Evolutionary conservation across 192 early-diverging fungal species (phyloP).

Genomic region (Diversispora eburnea): DNA sequence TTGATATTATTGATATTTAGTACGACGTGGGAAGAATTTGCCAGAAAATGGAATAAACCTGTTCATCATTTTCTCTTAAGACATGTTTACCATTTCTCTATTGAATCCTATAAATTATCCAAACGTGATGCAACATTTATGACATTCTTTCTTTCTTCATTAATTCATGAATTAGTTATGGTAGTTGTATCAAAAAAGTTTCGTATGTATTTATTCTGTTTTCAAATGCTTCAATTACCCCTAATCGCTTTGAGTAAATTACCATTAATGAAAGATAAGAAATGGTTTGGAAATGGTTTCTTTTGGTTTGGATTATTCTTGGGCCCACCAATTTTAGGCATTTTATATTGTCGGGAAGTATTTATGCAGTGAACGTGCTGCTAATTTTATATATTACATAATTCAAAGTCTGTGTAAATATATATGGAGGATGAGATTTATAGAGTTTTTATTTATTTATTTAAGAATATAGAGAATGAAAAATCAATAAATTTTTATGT

Average conservation of each 20-base stretch:
- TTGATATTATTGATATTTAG: conserved; percentile 32
- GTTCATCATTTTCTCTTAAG: conserved; percentile 89
- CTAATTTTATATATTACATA: too few species aligned
- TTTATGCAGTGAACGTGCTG: neutral
- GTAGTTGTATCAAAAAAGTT: conserved; percentile 61
- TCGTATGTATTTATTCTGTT: conserved; percentile 71
- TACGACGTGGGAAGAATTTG: conserved; percentile 86
- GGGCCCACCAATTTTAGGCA: conserved; percentile 77
- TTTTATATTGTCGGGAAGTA: conserved; percentile 60
- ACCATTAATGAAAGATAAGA: conserved; percentile 55
- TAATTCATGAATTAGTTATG: conserved; percentile 81
- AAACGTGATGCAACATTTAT: conserved; percentile 69
- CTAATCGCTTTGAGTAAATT: conserved; percentile 69
- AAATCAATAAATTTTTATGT: too few species aligned
- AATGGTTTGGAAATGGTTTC: conserved; percentile 70
- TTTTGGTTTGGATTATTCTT: conserved; percentile 92
- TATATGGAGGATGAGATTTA: too few species aligned
- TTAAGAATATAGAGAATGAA: too few species aligned
- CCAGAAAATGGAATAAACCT: conserved; percentile 96
- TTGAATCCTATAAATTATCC: conserved; percentile 65
- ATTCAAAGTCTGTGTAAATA: too few species aligned
- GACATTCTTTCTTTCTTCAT: conserved; percentile 77
- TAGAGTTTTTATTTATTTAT: too few species aligned
- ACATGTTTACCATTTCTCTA: conserved; percentile 84
- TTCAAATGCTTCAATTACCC: conserved; percentile 91